phyloP scores from a whole-genome alignment of 345 rosid species.

The Theobroma cacao region DNA sequence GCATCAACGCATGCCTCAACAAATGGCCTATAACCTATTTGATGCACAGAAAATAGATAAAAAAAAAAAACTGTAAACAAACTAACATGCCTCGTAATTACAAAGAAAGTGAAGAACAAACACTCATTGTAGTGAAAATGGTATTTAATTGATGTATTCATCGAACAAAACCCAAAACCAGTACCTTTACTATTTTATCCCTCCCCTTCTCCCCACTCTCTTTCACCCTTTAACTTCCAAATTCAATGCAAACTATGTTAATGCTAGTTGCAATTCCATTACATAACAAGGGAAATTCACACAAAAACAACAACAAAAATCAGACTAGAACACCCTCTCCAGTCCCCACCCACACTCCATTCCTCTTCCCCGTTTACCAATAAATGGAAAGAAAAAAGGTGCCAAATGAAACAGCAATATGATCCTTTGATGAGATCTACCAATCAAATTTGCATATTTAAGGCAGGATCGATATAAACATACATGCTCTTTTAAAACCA shows the following conservation, averaged over 20 bases:
- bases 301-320: too few relatives aligned
- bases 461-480: background rate
- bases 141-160: background rate
- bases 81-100: background rate
- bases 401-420: background rate
- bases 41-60: background rate
- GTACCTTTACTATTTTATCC: background rate
- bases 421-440: too few relatives aligned
- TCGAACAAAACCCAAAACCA: background rate
- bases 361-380: too few relatives aligned
- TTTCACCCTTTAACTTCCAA: background rate
- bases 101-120: background rate
- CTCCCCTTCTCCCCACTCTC: background rate
- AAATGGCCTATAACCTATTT: slow-evolving; percentile 83
- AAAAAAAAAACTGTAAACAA: background rate
- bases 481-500: too few relatives aligned
- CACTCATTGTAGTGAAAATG: background rate
- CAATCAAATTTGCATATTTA: background rate
- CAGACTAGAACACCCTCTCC: too few relatives aligned
- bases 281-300: too few relatives aligned
- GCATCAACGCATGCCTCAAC: slow-evolving; percentile 95
- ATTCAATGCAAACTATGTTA: background rate
- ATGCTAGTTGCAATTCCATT: too few relatives aligned
- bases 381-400: too few relatives aligned
- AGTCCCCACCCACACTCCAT: too few relatives aligned